phyloP scores from a whole-genome alignment of 2,329 filamentous ascomycete species.

The Acephala macrosclerotiorum region DNA sequence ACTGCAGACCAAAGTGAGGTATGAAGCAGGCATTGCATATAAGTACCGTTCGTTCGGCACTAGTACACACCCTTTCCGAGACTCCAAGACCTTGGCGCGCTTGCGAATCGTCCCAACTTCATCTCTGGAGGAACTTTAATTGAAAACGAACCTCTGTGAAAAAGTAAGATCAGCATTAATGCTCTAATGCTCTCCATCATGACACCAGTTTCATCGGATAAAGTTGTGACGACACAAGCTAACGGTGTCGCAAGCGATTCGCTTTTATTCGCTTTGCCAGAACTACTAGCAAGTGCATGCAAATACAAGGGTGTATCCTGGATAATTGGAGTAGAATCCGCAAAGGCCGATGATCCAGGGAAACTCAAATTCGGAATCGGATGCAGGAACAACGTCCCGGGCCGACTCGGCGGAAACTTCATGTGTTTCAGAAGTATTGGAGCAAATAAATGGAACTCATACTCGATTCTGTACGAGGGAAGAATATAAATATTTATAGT shows the following conservation, averaged over 20 bases:
- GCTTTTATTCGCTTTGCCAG: constrained; percentile 1
- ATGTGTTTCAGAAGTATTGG: constrained; percentile 12
- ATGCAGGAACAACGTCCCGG: not conserved
- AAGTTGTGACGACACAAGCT: constrained; percentile 13
- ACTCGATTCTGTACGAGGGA: constrained; percentile 9
- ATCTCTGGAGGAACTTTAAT: constrained; percentile 23
- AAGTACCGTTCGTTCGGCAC: not conserved
- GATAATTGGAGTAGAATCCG: not conserved
- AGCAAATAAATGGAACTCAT: not conserved
- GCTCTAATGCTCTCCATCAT: constrained; percentile 1
- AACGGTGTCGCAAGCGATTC: constrained; percentile 13
- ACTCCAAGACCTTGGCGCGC: not conserved
- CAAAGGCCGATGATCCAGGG: not conserved
- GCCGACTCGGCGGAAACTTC: constrained; percentile 13
- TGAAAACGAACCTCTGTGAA: not conserved
- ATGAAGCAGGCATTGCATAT: not conserved
- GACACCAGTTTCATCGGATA: constrained; percentile 20
- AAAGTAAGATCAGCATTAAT: too few relatives aligned
- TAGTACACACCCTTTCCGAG: not conserved
- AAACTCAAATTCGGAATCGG: constrained; percentile 11
- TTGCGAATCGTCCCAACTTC: constrained; percentile 13
- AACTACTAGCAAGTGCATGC: not conserved
- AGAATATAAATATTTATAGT: constrained; percentile 2
- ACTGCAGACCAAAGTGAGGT: not conserved
- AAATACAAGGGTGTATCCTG: not conserved